These are phyloP conservation scores for Boeremia lycopersici DNA, from an alignment of 2,329 filamentous ascomycete species.

Conservation along the genomic window DNA sequence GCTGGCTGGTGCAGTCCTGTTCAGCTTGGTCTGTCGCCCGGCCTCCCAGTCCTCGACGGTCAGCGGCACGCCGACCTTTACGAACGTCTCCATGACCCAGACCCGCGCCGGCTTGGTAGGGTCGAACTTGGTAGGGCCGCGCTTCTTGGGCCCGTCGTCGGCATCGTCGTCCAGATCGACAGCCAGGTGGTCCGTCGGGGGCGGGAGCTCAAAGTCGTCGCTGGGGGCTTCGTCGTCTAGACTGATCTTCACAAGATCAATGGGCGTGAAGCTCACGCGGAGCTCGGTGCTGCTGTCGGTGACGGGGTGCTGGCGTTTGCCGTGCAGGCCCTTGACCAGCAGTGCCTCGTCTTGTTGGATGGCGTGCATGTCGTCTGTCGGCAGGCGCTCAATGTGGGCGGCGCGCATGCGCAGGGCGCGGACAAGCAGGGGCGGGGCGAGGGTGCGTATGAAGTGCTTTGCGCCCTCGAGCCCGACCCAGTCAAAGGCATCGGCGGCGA, in stretches of 20 bases:
- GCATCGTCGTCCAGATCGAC: constrained; percentile 40
- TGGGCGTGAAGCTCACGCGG: constrained; percentile 77
- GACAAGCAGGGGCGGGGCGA: constrained; percentile 77
- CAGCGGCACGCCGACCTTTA: constrained; percentile 68
- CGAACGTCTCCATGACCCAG: constrained; percentile 72
- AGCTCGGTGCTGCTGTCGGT: constrained; percentile 80
- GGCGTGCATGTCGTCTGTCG: constrained; percentile 42
- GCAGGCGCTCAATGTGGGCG: constrained; percentile 23
- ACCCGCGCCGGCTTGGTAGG: constrained; percentile 68
- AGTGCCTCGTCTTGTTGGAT: constrained; percentile 56
- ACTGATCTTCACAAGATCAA: constrained; percentile 77
- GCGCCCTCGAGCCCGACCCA: constrained; percentile 82
- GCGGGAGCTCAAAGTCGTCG: constrained; percentile 59
- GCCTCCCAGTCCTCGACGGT: constrained; percentile 70
- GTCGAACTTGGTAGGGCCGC: constrained; percentile 62
- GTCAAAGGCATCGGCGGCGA: constrained; percentile 80
- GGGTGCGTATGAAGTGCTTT: constrained; percentile 79
- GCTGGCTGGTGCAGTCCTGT: too few species aligned
- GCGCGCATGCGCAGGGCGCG: constrained; percentile 58
- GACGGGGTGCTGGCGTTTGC: constrained; percentile 70
- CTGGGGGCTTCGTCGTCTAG: constrained; percentile 75
- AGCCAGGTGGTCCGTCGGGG: constrained; percentile 37
- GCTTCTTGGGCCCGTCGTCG: constrained; percentile 50
- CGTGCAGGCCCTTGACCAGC: constrained; percentile 70
- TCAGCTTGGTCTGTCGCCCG: constrained; percentile 27